Percentiles rank a stretch among this genome's conserved stretches.
phyloP scores from a whole-genome alignment of 2,329 filamentous ascomycete genomes.

The Fusarium sororula region DNA sequence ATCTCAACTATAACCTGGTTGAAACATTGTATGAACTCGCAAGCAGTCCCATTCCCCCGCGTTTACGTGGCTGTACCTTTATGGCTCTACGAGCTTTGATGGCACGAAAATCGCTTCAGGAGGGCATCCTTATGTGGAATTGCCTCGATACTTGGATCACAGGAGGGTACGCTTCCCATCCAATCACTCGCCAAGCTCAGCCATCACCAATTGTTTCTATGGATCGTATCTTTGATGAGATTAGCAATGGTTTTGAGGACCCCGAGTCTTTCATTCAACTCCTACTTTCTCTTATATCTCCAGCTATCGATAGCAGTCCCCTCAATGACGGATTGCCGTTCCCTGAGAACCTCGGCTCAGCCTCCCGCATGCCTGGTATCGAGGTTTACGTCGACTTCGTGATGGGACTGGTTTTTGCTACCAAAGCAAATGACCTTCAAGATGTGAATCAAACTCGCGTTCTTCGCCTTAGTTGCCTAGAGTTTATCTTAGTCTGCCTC shows the following conservation, averaged over 20 bases:
- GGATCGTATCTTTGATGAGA: constrained; percentile 75
- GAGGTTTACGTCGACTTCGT: constrained; percentile 94
- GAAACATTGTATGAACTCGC: constrained; percentile 82
- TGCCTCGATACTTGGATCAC: constrained; percentile 83
- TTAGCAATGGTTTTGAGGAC: constrained; percentile 84
- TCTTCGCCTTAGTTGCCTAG: constrained; percentile 81
- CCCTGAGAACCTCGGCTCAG: constrained; percentile 82
- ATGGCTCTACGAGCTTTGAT: constrained; percentile 79
- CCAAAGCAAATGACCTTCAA: constrained; percentile 70
- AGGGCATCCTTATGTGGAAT: constrained; percentile 80
- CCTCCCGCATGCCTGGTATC: constrained; percentile 81
- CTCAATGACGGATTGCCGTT: constrained; percentile 84
- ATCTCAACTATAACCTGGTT: constrained; percentile 72
- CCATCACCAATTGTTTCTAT: constrained; percentile 55
- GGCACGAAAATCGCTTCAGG: constrained; percentile 73
- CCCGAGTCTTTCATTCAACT: constrained; percentile 84
- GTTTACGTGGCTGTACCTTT: constrained; percentile 86
- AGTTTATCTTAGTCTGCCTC: constrained; percentile 83
- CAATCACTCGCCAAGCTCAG: constrained; percentile 47
- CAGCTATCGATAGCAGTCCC: constrained; percentile 67
- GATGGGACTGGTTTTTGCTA: constrained; percentile 78
- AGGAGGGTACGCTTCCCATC: constrained; percentile 60
- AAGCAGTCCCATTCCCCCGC: constrained; percentile 77
- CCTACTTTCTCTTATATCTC: constrained; percentile 75
- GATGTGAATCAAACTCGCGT: constrained; percentile 76